Evolutionary conservation across 2,329 filamentous ascomycete genomes (phyloP).

Genomic region (Acephala macrosclerotiorum): DNA sequence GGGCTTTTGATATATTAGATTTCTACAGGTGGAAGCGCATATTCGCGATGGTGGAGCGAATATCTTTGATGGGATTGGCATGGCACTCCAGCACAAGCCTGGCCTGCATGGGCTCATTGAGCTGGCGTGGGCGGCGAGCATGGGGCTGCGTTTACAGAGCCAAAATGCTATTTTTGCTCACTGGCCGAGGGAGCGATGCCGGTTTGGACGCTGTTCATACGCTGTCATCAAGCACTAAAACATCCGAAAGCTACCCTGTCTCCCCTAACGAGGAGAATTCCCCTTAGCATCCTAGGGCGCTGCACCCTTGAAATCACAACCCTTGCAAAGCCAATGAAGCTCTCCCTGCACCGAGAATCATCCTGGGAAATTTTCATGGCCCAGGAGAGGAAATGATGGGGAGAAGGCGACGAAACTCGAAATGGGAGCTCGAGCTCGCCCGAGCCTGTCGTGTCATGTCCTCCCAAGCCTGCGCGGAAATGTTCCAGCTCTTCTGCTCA

Average conservation of each 20-base stretch:
- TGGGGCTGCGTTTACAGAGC: background rate
- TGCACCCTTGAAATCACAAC: background rate
- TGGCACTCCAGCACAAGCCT: background rate
- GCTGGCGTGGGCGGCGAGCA: background rate
- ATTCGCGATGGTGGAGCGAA: background rate
- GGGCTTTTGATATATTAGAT: background rate
- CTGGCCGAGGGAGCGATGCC: background rate
- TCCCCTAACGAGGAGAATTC: background rate
- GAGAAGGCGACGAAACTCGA: background rate
- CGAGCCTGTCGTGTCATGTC: background rate
- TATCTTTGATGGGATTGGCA: background rate
- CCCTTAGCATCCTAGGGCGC: background rate
- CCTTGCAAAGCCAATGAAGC: constrained; percentile 6
- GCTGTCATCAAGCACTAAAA: constrained; percentile 8
- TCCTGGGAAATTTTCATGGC: constrained; percentile 13
- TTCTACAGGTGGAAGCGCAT: background rate
- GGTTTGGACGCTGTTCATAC: background rate
- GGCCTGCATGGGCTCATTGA: background rate
- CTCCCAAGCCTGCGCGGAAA: background rate
- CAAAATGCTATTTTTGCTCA: background rate
- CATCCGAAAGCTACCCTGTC: constrained; percentile 10
- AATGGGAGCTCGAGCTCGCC: background rate
- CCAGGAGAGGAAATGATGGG: constrained; percentile 7
- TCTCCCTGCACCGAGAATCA: constrained; percentile 3
- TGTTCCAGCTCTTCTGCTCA: background rate